Conservation (phyloP, 2,329 filamentous ascomycete species). For the Aspergillus clavatus region DNA sequence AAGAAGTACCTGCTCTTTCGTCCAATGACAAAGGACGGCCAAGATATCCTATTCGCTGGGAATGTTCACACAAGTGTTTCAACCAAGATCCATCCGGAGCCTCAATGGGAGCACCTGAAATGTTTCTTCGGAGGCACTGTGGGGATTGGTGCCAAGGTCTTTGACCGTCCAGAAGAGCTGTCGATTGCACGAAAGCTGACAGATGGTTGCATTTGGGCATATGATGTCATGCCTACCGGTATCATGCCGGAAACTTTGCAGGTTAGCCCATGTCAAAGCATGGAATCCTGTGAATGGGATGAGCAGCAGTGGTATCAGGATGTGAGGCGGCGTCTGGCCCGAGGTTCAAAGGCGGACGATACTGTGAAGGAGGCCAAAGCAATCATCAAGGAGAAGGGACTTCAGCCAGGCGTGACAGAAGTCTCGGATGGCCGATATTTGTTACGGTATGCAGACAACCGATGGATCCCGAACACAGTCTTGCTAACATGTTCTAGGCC, state of each 20-base stretch:
- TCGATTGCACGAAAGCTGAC: constrained; percentile 53
- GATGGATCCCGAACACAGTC: background rate
- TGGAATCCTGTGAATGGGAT: constrained; percentile 49
- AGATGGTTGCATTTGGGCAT: constrained; percentile 60
- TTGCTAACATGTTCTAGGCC: constrained; percentile 28
- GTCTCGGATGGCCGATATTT: constrained; percentile 27
- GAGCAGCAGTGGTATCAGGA: constrained; percentile 40
- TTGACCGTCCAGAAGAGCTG: constrained; percentile 51
- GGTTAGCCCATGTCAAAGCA: constrained; percentile 47
- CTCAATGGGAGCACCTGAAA: constrained; percentile 52
- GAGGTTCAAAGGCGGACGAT: constrained; percentile 14
- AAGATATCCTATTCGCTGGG: constrained; percentile 39
- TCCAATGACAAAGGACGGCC: constrained; percentile 39
- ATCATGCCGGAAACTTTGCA: constrained; percentile 59
- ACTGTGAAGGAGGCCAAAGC: constrained; percentile 15
- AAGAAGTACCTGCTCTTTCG: constrained; percentile 42
- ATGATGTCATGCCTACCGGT: constrained; percentile 52
- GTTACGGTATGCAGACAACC: constrained; percentile 21
- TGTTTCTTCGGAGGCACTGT: constrained; percentile 61
- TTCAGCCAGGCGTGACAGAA: constrained; percentile 27
- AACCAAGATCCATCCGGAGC: constrained; percentile 19
- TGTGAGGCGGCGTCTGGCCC: constrained; percentile 17
- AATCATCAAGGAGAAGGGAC: constrained; percentile 16
- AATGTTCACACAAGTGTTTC: constrained; percentile 21
- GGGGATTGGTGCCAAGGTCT: constrained; percentile 55